Base-by-base conservation (phyloP, 2,329 filamentous ascomycete genomes). In the Aaosphaeria arxii region DNA sequence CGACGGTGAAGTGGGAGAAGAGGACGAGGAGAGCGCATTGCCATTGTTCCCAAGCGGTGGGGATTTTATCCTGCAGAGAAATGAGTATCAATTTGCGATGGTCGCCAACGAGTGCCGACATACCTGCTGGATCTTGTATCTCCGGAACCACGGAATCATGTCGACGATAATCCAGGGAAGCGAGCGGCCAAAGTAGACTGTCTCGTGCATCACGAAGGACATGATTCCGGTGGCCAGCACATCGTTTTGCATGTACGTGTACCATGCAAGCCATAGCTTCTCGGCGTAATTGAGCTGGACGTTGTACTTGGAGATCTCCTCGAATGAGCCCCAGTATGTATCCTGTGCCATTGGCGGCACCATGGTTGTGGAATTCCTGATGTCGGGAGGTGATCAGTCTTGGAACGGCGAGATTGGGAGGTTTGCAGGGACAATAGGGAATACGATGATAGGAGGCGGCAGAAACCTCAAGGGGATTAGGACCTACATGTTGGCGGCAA, bases 161-260 rank as follows among this genome's bases (percentile, higher is more conserved):
- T 96, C 92, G 74, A 96, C 89, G 53, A 99, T 85, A 61, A 97
- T 89, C 84, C 89, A 99, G 1, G 94, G 94, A 50, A 97, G 69
- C 50, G 80, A 88, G 58, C 94, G 86, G 61, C 94, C 94, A 66
- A 97, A 99, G 79, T 99, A 99, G 64, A 99, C 82, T 38, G 84
- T 47, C 74, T 99, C 94, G 78, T 99, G 94, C 83, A 97, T 89
- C 59, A 87, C 74, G 72, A 99, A 99, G 63, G 91, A 96, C 88
- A 97, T 87, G 77, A 99, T 94, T 52, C 94, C 94, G 4, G 94
- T 99, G 50, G 94, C 94, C 53, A 99, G 85, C 46, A 88, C 86
- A 75, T 99, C 94, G 71, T 99, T 99, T 72, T 95, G 89, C 87
- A 97, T 96, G 81, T 86, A 99, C 11, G 92, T 83, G 72, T 99